Evolutionary conservation across 805 yeast species (phyloP).

Genomic region (Metschnikowia kofuensis): DNA sequence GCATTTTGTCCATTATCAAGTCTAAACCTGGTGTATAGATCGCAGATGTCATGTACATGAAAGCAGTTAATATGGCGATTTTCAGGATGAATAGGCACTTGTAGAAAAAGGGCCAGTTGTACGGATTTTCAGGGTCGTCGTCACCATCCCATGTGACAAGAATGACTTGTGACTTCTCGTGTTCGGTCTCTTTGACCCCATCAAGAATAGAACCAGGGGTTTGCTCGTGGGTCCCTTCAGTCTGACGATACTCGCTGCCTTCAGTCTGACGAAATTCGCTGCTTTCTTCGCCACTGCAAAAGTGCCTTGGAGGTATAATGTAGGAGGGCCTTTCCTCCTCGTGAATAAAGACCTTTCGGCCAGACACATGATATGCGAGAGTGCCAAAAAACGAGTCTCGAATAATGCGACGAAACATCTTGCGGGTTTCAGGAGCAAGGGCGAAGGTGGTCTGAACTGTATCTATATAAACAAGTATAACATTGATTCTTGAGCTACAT

Average conservation of each 20-base stretch:
- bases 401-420: constrained; percentile 17
- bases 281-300: background rate
- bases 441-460: too few species aligned
- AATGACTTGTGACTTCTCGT: constrained; percentile 1
- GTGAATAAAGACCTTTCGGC: constrained; percentile 19
- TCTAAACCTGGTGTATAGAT: constrained; percentile 52
- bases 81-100: constrained; percentile 37
- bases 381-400: constrained; percentile 31
- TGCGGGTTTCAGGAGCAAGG: too few species aligned
- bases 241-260: too few species aligned
- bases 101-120: constrained; percentile 48
- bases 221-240: too few species aligned
- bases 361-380: constrained; percentile 22
- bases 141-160: constrained; percentile 35
- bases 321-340: constrained; percentile 28
- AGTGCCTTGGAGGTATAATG: constrained; percentile 30
- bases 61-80: constrained; percentile 43
- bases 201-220: background rate
- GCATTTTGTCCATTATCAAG: constrained; percentile 43
- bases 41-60: constrained; percentile 58
- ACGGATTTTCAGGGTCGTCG: constrained; percentile 55
- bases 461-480: too few species aligned
- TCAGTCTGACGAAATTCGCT: background rate
- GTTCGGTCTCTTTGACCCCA: background rate
- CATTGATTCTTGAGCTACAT: too few species aligned